phyloP scores from a whole-genome alignment of 768 basidiomycete genomes.

The Holtermanniella nyarrowii region DNA sequence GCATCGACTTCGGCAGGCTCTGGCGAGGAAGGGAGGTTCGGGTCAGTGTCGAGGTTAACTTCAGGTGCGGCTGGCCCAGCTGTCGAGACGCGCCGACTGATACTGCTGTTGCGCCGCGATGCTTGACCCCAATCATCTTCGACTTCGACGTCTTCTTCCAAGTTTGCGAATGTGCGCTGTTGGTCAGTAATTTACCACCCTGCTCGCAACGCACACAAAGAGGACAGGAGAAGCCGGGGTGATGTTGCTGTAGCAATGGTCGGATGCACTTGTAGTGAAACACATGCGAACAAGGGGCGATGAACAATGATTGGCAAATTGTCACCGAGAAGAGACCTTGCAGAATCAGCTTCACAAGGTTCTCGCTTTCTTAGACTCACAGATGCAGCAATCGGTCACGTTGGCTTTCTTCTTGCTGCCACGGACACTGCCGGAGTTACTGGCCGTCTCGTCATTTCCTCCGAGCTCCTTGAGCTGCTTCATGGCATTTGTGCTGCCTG shows the following conservation, averaged over 20 bases:
- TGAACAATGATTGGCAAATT: slow-evolving; percentile 91
- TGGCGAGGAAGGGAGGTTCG: background rate
- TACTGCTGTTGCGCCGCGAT: slow-evolving; percentile 15
- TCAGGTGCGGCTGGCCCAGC: slow-evolving; percentile 12
- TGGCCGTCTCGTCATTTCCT: slow-evolving; percentile 17
- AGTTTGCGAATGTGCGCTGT: slow-evolving; percentile 74
- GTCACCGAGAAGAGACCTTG: slow-evolving; percentile 73
- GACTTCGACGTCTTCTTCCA: slow-evolving; percentile 88
- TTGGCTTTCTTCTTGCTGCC: slow-evolving; percentile 34
- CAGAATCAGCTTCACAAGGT: background rate
- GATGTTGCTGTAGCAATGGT: slow-evolving; percentile 75
- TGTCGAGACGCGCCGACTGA: slow-evolving; percentile 24
- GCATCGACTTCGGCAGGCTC: slow-evolving; percentile 9
- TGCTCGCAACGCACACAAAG: slow-evolving; percentile 50
- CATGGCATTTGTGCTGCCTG: slow-evolving; percentile 50
- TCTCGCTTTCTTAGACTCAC: too few relatives aligned
- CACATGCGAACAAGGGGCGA: slow-evolving; percentile 93
- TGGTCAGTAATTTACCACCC: background rate
- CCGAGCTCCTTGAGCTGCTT: slow-evolving; percentile 57
- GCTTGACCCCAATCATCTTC: slow-evolving; percentile 45
- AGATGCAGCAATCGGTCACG: slow-evolving; percentile 78
- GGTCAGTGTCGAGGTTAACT: background rate
- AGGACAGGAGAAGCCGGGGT: slow-evolving; percentile 89
- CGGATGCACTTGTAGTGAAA: slow-evolving; percentile 77
- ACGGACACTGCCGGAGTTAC: slow-evolving; percentile 6